A percentile compares a stretch with the other conserved stretches of the same genome.
These are phyloP conservation scores for Erysimum cheiranthoides DNA, from an alignment of 345 rosid genomes.

Conservation along the genomic window DNA sequence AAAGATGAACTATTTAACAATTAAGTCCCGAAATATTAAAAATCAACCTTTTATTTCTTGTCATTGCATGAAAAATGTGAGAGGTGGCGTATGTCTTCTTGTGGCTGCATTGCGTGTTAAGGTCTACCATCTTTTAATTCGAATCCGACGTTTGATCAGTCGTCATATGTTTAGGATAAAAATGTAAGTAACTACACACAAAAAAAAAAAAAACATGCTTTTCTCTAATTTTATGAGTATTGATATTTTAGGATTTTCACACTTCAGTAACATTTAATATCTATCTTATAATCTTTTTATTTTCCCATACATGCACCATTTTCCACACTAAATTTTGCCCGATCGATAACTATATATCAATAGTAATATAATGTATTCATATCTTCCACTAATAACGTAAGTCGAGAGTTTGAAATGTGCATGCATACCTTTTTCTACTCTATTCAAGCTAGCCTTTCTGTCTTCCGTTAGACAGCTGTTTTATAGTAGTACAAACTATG, in stretches of 20 bases:
- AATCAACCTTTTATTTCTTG: neutral
- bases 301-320: neutral
- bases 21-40: neutral
- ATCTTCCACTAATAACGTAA: no score
- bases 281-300: neutral
- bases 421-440: conserved; percentile 9
- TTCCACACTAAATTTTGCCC: neutral
- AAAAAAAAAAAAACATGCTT: neutral
- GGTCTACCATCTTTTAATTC: neutral
- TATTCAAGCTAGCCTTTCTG: neutral
- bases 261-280: neutral
- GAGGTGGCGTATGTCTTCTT: conserved; percentile 19
- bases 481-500: neutral
- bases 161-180: neutral
- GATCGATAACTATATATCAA: no score
- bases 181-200: neutral
- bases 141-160: neutral
- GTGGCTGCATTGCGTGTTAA: conserved; percentile 32
- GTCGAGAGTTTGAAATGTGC: neutral
- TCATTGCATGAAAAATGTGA: conserved; percentile 31
- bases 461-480: neutral
- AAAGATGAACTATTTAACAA: neutral
- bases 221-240: no score
- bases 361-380: no score
- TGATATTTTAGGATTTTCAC: neutral